Percentiles rank a stretch among this genome's conserved stretches.
phyloP scores from a whole-genome alignment of 768 basidiomycete genomes.

The Saitozyma podzolica region DNA sequence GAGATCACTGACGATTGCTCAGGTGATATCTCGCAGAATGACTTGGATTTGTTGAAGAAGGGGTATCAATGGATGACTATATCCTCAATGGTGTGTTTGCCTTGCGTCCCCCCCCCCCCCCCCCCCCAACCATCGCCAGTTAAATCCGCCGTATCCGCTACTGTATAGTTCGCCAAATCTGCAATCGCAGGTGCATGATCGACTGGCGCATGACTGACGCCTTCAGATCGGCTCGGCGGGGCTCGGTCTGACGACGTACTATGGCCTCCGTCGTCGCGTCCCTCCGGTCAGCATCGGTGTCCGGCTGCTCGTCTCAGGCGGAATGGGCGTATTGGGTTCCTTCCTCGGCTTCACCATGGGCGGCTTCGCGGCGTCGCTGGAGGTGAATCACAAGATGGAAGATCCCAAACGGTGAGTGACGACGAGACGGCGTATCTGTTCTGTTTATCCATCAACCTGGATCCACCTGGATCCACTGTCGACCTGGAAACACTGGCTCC shows the following conservation, averaged over 20 bases:
- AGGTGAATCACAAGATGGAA: conserved; percentile 37
- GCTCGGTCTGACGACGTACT: conserved; percentile 8
- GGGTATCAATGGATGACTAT: conserved; percentile 33
- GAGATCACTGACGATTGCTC: background rate
- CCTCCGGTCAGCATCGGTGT: conserved; percentile 16
- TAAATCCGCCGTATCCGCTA: background rate
- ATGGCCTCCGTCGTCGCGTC: conserved; percentile 14
- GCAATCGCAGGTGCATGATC: too few relatives aligned
- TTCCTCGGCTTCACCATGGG: conserved; percentile 40
- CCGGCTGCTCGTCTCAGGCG: conserved; percentile 6
- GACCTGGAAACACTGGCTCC: background rate
- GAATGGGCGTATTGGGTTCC: conserved; percentile 24
- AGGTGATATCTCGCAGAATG: conserved; percentile 37
- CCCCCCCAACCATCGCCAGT: too few relatives aligned
- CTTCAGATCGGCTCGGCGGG: conserved; percentile 9
- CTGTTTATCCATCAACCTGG: background rate
- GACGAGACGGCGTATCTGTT: too few relatives aligned
- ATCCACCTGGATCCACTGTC: background rate
- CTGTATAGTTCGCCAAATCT: too few relatives aligned
- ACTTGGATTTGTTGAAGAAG: conserved; percentile 37
- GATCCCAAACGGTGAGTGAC: conserved; percentile 32
- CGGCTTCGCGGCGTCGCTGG: conserved; percentile 31
- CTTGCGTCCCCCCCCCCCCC: background rate
- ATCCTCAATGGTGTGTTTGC: conserved; percentile 14
- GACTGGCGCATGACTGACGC: background rate